Evolutionary conservation across 139 green algal species (phyloP), one percentile per base, ranked within the genome.

Genomic region (Microglena sp.): DNA sequence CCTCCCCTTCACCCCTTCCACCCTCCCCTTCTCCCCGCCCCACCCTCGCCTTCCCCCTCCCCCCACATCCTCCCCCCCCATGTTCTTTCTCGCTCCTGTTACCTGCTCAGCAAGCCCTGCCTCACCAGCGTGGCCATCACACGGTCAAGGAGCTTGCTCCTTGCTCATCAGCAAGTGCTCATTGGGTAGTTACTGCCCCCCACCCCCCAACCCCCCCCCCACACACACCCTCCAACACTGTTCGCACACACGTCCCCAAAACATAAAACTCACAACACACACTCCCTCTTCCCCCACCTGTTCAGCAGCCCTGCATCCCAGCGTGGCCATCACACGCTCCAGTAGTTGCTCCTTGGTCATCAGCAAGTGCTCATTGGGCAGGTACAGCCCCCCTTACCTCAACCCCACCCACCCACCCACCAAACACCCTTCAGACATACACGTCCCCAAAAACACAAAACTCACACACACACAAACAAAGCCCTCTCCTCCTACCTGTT

Each of bases 131-230:
- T 90, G 80, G 97, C 96, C 82, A 88, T 94, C 73, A 87, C 82
- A 84, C 76, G 72, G 83, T 98, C 92, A 27, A 84, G 71, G 55
- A 98, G 85, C n/a, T 83, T 98, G 92, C 68, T 96, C 81, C 73
- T 82, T 90, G 2, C 91, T 99, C 72, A 92, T 86, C 65, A 99
- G 85, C 69, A 99, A 70, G 79, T 95, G 95, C 73, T 99, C 94
- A 67, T 91, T 97, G 31, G 94, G 94, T 55, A 99, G 86, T 86
- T 99, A 99, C 86, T 99, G 94, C n/a, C n/a, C n/a, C n/a, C n/a
- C n/a, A n/a, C n/a, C n/a, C n/a, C n/a, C n/a, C n/a, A n/a, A n/a
- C n/a, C n/a, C n/a, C n/a, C n/a, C n/a, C n/a, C n/a, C n/a, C n/a
- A n/a, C n/a, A n/a, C n/a, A n/a, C n/a, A n/a, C n/a, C n/a, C n/a